A percentile compares a stretch with the other conserved stretches of the same genome.
These are phyloP conservation scores for Trifolium repens DNA, from an alignment of 306 rosid species.

Conservation along the genomic window DNA sequence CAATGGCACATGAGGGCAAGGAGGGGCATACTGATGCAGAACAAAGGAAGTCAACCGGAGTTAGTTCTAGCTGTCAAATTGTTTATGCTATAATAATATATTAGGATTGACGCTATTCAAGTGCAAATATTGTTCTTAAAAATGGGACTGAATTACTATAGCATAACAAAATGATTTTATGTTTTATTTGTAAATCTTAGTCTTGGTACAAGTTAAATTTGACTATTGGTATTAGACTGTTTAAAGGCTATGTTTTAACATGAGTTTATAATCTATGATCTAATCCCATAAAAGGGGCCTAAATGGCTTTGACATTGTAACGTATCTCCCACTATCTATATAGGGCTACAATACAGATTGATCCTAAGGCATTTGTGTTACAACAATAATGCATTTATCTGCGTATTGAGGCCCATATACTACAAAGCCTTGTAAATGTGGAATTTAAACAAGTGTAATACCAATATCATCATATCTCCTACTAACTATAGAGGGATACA, in stretches of 20 bases:
- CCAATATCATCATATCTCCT: neutral
- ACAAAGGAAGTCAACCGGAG: neutral
- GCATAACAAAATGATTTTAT: neutral
- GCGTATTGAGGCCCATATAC: neutral
- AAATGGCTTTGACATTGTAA: neutral
- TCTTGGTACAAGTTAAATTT: neutral
- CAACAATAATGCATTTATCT: neutral
- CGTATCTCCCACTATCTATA: neutral
- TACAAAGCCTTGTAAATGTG: neutral
- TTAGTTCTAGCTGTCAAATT: neutral
- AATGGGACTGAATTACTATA: neutral
- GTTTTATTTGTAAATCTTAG: neutral
- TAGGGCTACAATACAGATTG: neutral
- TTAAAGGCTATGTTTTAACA: neutral
- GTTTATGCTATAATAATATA: neutral
- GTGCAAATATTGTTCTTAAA: conserved; percentile 1
- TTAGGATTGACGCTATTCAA: neutral
- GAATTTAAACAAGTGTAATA: neutral
- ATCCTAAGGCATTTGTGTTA: neutral
- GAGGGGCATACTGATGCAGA: conserved; percentile 4
- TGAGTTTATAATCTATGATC: neutral
- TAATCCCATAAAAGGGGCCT: neutral
- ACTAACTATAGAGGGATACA: neutral
- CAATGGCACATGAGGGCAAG: neutral
- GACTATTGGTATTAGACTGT: conserved; percentile 8